Evolutionary conservation across 306 rosid species (phyloP), one percentile per base, ranked within the genome.

Genomic region (Cyamopsis tetragonoloba): DNA sequence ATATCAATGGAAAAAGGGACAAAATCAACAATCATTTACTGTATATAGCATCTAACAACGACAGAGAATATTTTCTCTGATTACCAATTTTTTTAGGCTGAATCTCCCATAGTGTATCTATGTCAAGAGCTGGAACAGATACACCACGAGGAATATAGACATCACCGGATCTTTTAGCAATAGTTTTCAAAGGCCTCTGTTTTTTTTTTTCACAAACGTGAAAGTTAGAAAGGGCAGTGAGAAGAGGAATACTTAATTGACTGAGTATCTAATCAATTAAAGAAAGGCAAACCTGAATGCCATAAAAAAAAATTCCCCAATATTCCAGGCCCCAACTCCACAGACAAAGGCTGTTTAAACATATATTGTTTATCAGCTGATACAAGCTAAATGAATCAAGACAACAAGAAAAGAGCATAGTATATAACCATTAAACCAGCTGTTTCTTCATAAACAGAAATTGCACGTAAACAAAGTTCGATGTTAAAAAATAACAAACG

Each of bases 261-360:
- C 32, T 24, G 18, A 35, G 44, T 7, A 15, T 23, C 7, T 14
- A 32, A 24, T 11, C 13, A 15, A 46, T 12, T 19, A 11, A 34
- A 35, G 51, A 50, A 19, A 63, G 17, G 27, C 71, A 83, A 70
- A 88, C 96, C 96, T 86, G 91, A 73, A 88, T 88, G 61, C 96
- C 96, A 68, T 88, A 86, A 82, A 88, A 88, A n/a, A 65, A 88
- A 83, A 68, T 81, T 88, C 77, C 91, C 96, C 73, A 86, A 69
- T 56, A 88, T 88, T 61, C 91, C 91, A 66, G 96, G 96, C 68
- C 96, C 96, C 68, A 86, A 84, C 83, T 86, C 96, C 65, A 88
- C 95, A 3, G 95, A 88, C 66, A 88, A 67, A 47, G 91, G 95
- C 95, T 88, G 86, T 42, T 66, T 54, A 26, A 39, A 24, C 59